phyloP scores from a whole-genome alignment of 345 rosid species.

The Lumnitzera racemosa region DNA sequence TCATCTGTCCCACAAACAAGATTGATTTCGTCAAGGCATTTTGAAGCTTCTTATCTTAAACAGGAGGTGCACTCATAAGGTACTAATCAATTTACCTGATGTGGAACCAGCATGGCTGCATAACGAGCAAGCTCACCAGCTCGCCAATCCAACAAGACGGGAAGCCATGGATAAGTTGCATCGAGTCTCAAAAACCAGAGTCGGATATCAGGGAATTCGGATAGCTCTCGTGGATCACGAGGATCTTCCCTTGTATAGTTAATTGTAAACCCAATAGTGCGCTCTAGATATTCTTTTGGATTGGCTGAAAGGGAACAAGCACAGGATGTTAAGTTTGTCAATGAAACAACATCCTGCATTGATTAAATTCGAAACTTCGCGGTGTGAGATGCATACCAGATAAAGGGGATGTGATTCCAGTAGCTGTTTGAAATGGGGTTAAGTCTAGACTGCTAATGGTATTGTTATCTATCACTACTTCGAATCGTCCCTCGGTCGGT shows the following conservation, averaged over 20 bases:
- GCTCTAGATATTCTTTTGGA: constrained; percentile 52
- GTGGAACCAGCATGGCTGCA: constrained; percentile 82
- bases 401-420: constrained; percentile 58
- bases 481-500: constrained; percentile 59
- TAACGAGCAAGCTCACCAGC: constrained; percentile 91
- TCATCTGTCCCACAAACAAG: constrained; percentile 45
- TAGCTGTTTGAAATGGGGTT: constrained; percentile 53
- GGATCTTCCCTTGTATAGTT: constrained; percentile 67
- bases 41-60: background rate
- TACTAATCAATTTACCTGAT: constrained; percentile 37
- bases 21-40: background rate
- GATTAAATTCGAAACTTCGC: background rate
- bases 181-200: constrained; percentile 91
- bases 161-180: constrained; percentile 78
- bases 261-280: constrained; percentile 66
- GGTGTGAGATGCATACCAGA: constrained; percentile 26
- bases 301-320: constrained; percentile 26
- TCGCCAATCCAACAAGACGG: constrained; percentile 76
- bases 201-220: constrained; percentile 79
- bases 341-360: background rate
- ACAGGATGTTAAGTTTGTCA: background rate
- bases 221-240: constrained; percentile 57
- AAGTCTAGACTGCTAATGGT: constrained; percentile 49
- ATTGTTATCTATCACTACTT: constrained; percentile 57
- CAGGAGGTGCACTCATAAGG: background rate